Conservation (phyloP, 352 stramenopile genomes). For the Phytophthora melonis region DNA sequence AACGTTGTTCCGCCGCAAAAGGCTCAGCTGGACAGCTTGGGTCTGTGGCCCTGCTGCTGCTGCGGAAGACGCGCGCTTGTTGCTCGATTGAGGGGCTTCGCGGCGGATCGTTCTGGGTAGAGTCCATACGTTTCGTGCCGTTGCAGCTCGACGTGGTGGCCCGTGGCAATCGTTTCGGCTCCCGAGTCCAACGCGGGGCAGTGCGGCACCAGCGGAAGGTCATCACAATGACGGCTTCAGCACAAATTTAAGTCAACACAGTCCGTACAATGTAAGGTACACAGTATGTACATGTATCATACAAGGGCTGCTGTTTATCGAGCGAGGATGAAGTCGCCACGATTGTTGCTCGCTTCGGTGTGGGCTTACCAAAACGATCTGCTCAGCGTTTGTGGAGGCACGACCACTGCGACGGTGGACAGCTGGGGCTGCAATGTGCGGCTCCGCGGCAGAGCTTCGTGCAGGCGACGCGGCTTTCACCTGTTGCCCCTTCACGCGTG, state of each 20-base stretch:
- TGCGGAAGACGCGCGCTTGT: neutral
- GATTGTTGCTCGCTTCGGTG: neutral
- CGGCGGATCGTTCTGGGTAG: constrained; percentile 14
- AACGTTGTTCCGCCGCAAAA: constrained; percentile 5
- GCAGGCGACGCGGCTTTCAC: constrained; percentile 1
- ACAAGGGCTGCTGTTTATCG: constrained; percentile 7
- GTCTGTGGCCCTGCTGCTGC: constrained; percentile 5
- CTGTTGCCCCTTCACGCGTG: constrained; percentile 10
- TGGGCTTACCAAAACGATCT: constrained; percentile 11
- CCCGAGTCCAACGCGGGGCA: neutral
- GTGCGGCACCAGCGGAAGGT: neutral
- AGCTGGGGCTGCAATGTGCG: constrained; percentile 27
- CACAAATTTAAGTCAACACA: neutral
- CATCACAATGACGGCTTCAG: neutral
- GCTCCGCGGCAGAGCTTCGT: constrained; percentile 6
- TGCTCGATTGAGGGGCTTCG: constrained; percentile 21
- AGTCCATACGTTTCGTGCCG: constrained; percentile 33
- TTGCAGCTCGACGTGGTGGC: constrained; percentile 15
- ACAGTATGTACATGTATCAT: no score
- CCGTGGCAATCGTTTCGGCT: neutral
- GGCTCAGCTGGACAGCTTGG: neutral
- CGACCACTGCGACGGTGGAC: constrained; percentile 18
- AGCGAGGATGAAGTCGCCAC: constrained; percentile 1
- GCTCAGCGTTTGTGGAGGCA: constrained; percentile 11
- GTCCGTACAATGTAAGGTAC: no score